Percentiles rank a stretch among this genome's conserved stretches.
phyloP scores from a whole-genome alignment of 305 asterid species.

The Fraxinus velutina region DNA sequence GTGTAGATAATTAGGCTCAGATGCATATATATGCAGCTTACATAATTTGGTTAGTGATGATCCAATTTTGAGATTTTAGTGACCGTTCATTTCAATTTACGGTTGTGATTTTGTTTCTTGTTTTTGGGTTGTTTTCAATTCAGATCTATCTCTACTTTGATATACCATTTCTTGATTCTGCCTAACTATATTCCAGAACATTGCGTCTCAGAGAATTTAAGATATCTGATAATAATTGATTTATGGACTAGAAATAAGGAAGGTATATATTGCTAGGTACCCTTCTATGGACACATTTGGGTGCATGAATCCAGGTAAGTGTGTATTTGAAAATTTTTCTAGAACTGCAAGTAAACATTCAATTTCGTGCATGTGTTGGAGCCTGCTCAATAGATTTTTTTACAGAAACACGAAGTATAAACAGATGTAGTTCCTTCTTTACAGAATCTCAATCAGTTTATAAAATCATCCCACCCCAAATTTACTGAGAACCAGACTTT shows the following conservation, averaged over 20 bases:
- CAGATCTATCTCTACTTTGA: background rate
- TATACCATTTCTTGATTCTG: slow-evolving; percentile 5
- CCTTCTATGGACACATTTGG: background rate
- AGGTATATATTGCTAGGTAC: background rate
- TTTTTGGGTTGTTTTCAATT: background rate
- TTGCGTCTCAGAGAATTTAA: background rate
- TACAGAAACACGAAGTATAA: background rate
- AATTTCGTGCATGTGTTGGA: background rate
- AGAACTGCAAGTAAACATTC: background rate
- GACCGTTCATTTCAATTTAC: background rate
- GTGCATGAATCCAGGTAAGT: background rate
- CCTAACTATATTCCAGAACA: background rate
- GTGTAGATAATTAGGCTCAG: background rate
- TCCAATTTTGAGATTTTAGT: background rate
- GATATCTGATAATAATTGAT: background rate
- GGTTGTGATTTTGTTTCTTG: background rate
- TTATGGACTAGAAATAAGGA: background rate
- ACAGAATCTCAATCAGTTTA: background rate
- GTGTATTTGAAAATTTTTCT: background rate
- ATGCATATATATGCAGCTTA: background rate
- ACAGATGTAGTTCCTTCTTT: background rate
- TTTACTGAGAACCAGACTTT: background rate
- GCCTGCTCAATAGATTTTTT: background rate
- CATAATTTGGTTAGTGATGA: background rate
- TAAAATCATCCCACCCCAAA: background rate